phyloP scores from a whole-genome alignment of 2,329 filamentous ascomycete species.

The Calonectria henricotiae region DNA sequence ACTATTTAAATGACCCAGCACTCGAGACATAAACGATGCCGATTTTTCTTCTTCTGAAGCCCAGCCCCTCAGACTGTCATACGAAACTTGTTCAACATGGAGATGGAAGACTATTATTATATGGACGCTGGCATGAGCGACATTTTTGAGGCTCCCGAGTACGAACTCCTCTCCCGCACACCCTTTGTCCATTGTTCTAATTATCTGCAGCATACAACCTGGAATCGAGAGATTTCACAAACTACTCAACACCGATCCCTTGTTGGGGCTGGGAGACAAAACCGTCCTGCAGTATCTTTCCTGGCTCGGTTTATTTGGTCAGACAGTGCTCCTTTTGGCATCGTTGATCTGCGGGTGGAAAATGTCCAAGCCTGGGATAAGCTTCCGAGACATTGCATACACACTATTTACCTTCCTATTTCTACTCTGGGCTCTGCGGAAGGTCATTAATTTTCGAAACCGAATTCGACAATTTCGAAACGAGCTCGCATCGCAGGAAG shows the following conservation, averaged over 20 bases:
- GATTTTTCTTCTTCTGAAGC: not conserved
- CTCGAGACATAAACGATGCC: not conserved
- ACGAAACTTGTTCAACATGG: not conserved
- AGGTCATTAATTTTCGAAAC: too few species aligned
- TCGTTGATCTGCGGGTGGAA: slow-evolving; percentile 1
- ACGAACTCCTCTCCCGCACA: not conserved
- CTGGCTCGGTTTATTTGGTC: not conserved
- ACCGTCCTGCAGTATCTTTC: not conserved
- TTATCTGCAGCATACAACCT: not conserved
- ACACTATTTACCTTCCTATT: not conserved
- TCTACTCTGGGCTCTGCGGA: not conserved
- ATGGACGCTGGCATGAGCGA: not conserved
- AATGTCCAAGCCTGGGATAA: not conserved
- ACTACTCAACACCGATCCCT: not conserved
- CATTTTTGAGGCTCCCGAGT: not conserved
- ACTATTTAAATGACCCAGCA: not conserved
- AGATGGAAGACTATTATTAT: not conserved
- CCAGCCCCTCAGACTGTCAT: too few species aligned
- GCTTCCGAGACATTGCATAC: not conserved
- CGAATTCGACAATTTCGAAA: not conserved
- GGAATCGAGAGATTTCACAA: not conserved
- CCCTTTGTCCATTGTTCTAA: not conserved
- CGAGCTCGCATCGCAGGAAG: not conserved
- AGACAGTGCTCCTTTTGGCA: not conserved
- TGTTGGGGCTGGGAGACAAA: not conserved